phyloP scores from a whole-genome alignment of 441 rosid genomes.

The Mallotus repandus region DNA sequence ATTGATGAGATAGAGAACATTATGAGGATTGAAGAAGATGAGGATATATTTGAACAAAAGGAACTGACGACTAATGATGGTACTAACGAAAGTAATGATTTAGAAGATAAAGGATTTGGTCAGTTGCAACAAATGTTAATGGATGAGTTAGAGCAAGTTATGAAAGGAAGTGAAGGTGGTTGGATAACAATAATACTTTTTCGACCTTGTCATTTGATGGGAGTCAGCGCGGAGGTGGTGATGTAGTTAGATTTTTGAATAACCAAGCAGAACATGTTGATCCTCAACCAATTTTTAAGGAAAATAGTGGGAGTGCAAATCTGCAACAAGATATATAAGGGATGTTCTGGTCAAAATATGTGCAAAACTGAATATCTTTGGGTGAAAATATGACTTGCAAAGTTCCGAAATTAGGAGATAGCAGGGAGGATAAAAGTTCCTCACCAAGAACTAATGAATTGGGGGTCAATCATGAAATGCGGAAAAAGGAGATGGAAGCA shows the following conservation, averaged over 20 bases:
- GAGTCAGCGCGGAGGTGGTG: slow-evolving; percentile 19
- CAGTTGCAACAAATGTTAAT: slow-evolving; percentile 39
- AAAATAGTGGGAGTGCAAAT: too few species aligned
- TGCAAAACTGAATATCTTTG: slow-evolving; percentile 19
- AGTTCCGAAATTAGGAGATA: slow-evolving; percentile 29
- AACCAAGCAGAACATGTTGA: too few species aligned
- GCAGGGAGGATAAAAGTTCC: slow-evolving; percentile 15
- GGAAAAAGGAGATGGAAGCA: slow-evolving; percentile 32
- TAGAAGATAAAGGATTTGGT: slow-evolving; percentile 30
- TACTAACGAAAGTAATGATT: slow-evolving; percentile 26
- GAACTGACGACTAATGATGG: slow-evolving; percentile 20
- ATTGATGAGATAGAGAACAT: slow-evolving; percentile 40
- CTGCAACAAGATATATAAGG: slow-evolving; percentile 20
- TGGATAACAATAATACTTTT: slow-evolving; percentile 28
- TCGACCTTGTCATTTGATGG: slow-evolving; percentile 19
- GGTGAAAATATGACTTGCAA: slow-evolving; percentile 22
- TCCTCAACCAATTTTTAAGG: too few species aligned
- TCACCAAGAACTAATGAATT: slow-evolving; percentile 18
- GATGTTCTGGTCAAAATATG: slow-evolving; percentile 23
- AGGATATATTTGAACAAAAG: slow-evolving; percentile 20
- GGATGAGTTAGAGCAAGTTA: slow-evolving; percentile 45
- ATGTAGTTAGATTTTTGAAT: too few species aligned
- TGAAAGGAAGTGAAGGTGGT: slow-evolving; percentile 38
- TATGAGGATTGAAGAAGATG: slow-evolving; percentile 32
- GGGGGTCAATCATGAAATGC: slow-evolving; percentile 32